Percentiles rank a stretch among this genome's conserved stretches.
Evolutionary conservation across 2,329 filamentous ascomycete species (phyloP).

Genomic region (Colletotrichum salicis): DNA sequence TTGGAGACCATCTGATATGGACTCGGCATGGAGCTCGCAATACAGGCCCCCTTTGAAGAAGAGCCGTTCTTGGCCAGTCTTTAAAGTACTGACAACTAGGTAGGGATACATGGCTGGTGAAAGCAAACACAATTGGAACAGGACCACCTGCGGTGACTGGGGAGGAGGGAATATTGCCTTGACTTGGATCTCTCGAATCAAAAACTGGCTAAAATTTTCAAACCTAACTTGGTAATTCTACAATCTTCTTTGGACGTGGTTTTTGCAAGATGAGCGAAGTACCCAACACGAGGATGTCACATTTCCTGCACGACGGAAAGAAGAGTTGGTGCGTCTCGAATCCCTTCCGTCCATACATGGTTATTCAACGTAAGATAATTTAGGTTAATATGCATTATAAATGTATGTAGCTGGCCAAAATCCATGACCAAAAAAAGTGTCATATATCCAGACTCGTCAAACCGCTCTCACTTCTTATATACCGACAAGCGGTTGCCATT

Average conservation of each 20-base stretch:
- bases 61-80: not conserved
- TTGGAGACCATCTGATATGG: no score
- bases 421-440: not conserved
- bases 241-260: no score
- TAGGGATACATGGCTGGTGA: not conserved
- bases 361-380: not conserved
- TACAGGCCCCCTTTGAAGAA: no score
- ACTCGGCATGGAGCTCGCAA: no score
- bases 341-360: not conserved
- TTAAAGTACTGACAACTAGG: not conserved
- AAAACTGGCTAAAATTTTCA: no score
- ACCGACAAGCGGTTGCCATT: conserved; percentile 50
- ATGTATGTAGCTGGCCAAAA: not conserved
- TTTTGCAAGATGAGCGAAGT: no score
- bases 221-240: no score
- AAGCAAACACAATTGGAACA: not conserved
- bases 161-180: not conserved
- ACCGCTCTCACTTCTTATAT: conserved; percentile 42
- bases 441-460: not conserved
- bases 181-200: no score
- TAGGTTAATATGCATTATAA: not conserved
- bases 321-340: no score
- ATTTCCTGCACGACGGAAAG: no score
- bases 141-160: not conserved
- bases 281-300: no score